These are phyloP conservation scores for Cyclocybe cylindracea DNA, from an alignment of 768 basidiomycete species.

Conservation along the genomic window DNA sequence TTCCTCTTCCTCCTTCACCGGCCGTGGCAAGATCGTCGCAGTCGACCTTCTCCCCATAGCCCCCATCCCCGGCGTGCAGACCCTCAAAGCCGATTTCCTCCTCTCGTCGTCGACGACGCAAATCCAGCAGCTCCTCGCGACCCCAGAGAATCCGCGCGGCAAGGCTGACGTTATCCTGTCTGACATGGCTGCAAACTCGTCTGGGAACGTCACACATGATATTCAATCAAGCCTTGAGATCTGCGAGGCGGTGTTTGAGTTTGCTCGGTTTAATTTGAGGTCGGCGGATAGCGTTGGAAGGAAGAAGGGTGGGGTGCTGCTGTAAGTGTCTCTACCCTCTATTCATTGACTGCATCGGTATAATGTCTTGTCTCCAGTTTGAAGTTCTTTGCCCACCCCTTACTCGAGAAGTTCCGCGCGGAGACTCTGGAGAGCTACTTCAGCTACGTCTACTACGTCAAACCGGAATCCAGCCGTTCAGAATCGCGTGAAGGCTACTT, in stretches of 20 bases:
- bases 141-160: slow-evolving; percentile 24
- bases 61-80: slow-evolving; percentile 71
- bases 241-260: slow-evolving; percentile 70
- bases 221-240: slow-evolving; percentile 70
- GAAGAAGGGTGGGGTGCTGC: slow-evolving; percentile 49
- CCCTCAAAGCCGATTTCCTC: slow-evolving; percentile 81
- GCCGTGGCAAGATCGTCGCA: slow-evolving; percentile 63
- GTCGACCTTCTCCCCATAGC: slow-evolving; percentile 79
- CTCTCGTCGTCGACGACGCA: slow-evolving; percentile 43
- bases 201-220: slow-evolving; percentile 71
- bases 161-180: slow-evolving; percentile 80
- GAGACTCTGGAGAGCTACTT: slow-evolving; percentile 65
- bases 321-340: slow-evolving; percentile 42
- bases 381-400: slow-evolving; percentile 83
- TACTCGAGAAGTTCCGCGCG: slow-evolving; percentile 63
- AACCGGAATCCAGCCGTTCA: slow-evolving; percentile 79
- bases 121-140: slow-evolving; percentile 30
- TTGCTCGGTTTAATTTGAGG: slow-evolving; percentile 57
- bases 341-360: neutral
- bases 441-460: slow-evolving; percentile 63
- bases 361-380: slow-evolving; percentile 47
- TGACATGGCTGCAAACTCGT: slow-evolving; percentile 90
- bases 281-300: slow-evolving; percentile 43
- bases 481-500: slow-evolving; percentile 87
- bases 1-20: slow-evolving; percentile 8